phyloP scores from a whole-genome alignment of 352 stramenopile species.

The Elongisporangium prolatum region DNA sequence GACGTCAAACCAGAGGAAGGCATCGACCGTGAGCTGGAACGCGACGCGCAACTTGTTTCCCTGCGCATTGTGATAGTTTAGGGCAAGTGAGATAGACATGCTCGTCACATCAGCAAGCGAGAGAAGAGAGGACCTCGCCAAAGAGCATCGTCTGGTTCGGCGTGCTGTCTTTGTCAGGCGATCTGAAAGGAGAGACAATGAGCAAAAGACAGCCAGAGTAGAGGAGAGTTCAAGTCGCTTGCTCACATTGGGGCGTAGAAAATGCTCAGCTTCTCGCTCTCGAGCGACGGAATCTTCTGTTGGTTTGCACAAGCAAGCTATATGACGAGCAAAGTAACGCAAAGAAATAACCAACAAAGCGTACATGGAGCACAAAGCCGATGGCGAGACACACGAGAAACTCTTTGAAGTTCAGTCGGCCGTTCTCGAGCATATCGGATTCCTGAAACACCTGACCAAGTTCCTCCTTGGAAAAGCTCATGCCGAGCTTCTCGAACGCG shows the following conservation, averaged over 20 bases:
- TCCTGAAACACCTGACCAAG: slow-evolving; percentile 74
- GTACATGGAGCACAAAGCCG: slow-evolving; percentile 80
- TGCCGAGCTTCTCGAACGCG: slow-evolving; percentile 70
- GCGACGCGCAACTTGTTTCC: slow-evolving; percentile 77
- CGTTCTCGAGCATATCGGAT: slow-evolving; percentile 81
- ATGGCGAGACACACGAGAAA: slow-evolving; percentile 87
- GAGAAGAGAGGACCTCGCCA: slow-evolving; percentile 33
- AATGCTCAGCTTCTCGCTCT: slow-evolving; percentile 66
- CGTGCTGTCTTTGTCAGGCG: slow-evolving; percentile 3
- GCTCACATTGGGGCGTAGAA: slow-evolving; percentile 75
- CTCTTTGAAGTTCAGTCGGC: slow-evolving; percentile 82
- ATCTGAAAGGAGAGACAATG: not conserved
- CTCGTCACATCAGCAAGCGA: not conserved
- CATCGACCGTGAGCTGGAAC: slow-evolving; percentile 78
- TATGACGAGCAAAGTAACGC: not conserved
- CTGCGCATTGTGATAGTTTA: slow-evolving; percentile 11
- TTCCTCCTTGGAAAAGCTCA: slow-evolving; percentile 70
- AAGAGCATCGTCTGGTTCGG: slow-evolving; percentile 49
- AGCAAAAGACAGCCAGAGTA: not conserved
- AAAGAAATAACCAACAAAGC: slow-evolving; percentile 5
- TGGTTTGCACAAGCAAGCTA: not conserved
- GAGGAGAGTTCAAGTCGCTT: not conserved
- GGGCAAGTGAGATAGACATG: not conserved
- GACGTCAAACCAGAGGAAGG: slow-evolving; percentile 84
- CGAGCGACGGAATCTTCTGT: slow-evolving; percentile 75